Percentiles rank a stretch among this genome's conserved stretches.
Conservation (phyloP, 2,329 filamentous ascomycete species). For the Verticillium albo-atrum region DNA sequence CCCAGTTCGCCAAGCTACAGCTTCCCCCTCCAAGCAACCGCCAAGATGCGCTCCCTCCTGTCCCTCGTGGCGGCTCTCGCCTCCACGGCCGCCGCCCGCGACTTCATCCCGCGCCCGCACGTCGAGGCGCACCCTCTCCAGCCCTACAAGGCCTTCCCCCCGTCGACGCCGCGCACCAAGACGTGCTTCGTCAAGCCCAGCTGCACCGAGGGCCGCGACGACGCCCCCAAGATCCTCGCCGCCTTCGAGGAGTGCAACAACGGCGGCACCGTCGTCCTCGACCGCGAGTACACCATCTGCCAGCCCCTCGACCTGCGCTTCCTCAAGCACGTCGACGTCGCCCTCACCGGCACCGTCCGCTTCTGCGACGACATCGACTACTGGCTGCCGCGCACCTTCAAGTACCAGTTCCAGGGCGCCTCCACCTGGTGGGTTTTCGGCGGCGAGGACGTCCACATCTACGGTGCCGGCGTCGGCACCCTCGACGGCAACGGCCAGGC, state of each 20-base stretch:
- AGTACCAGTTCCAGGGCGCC: conserved; percentile 62
- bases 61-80: conserved; percentile 8
- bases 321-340: conserved; percentile 58
- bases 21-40: too few relatives aligned
- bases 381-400: conserved; percentile 62
- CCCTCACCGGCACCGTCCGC: conserved; percentile 49
- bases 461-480: conserved; percentile 42
- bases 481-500: conserved; percentile 61
- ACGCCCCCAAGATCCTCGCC: conserved; percentile 37
- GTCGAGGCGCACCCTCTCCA: conserved; percentile 13
- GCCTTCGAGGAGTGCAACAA: conserved; percentile 56
- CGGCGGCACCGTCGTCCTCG: conserved; percentile 58
- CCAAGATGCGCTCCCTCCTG: conserved; percentile 3
- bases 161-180: conserved; percentile 15
- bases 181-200: conserved; percentile 19
- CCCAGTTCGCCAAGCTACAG: background rate
- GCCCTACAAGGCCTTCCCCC: conserved; percentile 12
- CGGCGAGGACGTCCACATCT: conserved; percentile 51
- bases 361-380: conserved; percentile 66
- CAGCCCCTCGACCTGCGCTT: conserved; percentile 63
- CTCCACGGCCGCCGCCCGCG: conserved; percentile 5
- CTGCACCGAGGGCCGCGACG: conserved; percentile 20
- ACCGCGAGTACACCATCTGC: conserved; percentile 55
- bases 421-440: conserved; percentile 29
- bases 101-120: conserved; percentile 7